These are phyloP conservation scores for Cicer judaicum DNA, from an alignment of 306 rosid genomes.

Conservation along the genomic window DNA sequence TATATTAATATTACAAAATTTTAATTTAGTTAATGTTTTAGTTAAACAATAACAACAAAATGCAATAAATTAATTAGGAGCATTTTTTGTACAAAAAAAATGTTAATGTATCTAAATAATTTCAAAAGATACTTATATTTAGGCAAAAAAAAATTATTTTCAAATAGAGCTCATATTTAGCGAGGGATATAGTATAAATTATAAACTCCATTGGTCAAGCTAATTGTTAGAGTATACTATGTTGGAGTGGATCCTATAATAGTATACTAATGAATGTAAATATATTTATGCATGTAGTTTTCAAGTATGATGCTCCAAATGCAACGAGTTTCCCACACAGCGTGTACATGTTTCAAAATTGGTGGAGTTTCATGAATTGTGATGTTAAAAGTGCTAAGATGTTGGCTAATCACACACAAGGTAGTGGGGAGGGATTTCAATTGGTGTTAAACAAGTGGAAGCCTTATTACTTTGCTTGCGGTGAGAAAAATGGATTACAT, in stretches of 20 bases:
- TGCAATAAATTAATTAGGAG: too few relatives aligned
- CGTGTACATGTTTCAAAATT: constrained; percentile 59
- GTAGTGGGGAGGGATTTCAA: constrained; percentile 62
- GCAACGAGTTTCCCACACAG: constrained; percentile 56
- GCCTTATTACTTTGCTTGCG: constrained; percentile 71
- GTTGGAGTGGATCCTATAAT: neutral
- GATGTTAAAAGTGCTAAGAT: constrained; percentile 53
- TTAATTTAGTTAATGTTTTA: too few relatives aligned
- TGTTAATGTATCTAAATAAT: too few relatives aligned
- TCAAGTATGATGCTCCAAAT: constrained; percentile 74
- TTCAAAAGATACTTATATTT: too few relatives aligned
- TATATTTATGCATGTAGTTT: constrained; percentile 48
- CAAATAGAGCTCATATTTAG: too few relatives aligned
- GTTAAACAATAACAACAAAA: too few relatives aligned
- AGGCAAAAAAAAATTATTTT: too few relatives aligned
- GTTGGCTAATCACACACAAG: constrained; percentile 55
- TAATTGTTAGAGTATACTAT: neutral
- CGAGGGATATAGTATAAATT: too few relatives aligned
- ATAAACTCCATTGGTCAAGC: neutral
- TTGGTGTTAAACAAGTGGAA: constrained; percentile 57
- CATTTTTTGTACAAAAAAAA: too few relatives aligned
- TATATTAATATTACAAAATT: too few relatives aligned
- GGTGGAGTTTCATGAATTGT: constrained; percentile 58
- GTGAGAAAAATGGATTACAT: constrained; percentile 62
- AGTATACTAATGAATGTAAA: too few relatives aligned